Percentiles rank a stretch among this genome's conserved stretches.
Conservation (phyloP, 2,329 filamentous ascomycete genomes). For the Pestalotiopsis sp. region DNA sequence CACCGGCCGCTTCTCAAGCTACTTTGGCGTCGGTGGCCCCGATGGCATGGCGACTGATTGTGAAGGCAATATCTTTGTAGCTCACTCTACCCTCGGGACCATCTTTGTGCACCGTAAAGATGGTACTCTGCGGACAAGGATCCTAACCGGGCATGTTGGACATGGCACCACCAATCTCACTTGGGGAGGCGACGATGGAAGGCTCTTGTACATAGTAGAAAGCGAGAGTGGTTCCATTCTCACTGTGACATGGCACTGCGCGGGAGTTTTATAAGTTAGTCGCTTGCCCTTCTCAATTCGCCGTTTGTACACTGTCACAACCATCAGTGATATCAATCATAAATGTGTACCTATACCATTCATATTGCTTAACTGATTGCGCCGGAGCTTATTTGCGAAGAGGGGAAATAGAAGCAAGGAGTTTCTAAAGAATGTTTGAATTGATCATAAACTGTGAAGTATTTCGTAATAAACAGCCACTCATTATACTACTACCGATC, state of each 20-base stretch:
- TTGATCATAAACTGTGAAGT: too few relatives aligned
- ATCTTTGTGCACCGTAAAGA: neutral
- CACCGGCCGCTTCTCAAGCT: neutral
- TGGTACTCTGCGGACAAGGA: neutral
- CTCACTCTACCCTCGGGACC: neutral
- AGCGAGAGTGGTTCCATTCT: neutral
- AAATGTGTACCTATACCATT: too few relatives aligned
- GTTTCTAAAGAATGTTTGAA: too few relatives aligned
- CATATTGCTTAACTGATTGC: too few relatives aligned
- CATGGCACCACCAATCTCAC: neutral
- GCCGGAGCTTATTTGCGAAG: too few relatives aligned
- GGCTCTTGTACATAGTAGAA: neutral
- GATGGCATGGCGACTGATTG: neutral
- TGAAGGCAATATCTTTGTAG: neutral
- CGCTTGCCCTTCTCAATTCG: neutral
- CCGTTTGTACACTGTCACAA: too few relatives aligned
- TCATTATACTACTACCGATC: too few relatives aligned
- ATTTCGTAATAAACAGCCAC: too few relatives aligned
- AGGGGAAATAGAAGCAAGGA: too few relatives aligned
- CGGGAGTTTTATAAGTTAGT: neutral
- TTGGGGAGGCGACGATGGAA: neutral
- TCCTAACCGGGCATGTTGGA: neutral
- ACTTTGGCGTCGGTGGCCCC: neutral
- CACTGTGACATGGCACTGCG: neutral
- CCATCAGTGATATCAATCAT: too few relatives aligned